These are phyloP conservation scores for Backusella macrospora DNA, from an alignment of 192 early-diverging fungal genomes.

Conservation along the genomic window DNA sequence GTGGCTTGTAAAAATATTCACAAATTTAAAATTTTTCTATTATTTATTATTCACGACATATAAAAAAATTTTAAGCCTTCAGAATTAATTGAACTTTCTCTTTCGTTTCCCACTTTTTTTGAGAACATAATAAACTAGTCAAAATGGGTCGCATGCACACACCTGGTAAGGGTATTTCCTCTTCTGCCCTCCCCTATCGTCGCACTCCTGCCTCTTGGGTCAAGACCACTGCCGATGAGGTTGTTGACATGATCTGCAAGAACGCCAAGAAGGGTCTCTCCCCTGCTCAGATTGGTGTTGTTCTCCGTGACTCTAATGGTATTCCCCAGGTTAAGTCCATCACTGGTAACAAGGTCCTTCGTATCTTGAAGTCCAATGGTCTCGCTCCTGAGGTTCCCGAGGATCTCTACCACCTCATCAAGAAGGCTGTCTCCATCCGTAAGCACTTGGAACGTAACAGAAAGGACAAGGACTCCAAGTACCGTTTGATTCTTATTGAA, in stretches of 20 bases:
- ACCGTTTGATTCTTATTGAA: slow-evolving; percentile 95
- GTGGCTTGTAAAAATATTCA: background rate
- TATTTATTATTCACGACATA: background rate
- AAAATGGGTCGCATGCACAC: slow-evolving; percentile 68
- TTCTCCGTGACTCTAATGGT: slow-evolving; percentile 96
- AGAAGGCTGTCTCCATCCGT: slow-evolving; percentile 98
- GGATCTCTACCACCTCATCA: slow-evolving; percentile 99
- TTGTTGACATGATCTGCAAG: slow-evolving; percentile 98
- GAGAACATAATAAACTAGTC: slow-evolving; percentile 1
- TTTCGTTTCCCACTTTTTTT: slow-evolving; percentile 17
- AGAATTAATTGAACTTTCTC: slow-evolving; percentile 9
- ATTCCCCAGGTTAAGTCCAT: slow-evolving; percentile 95
- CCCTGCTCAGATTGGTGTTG: slow-evolving; percentile 98
- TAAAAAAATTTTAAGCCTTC: slow-evolving; percentile 4
- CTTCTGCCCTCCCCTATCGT: slow-evolving; percentile 93
- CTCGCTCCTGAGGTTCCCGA: slow-evolving; percentile 88
- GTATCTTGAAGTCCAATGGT: slow-evolving; percentile 98
- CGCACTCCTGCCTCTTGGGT: slow-evolving; percentile 97
- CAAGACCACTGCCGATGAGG: slow-evolving; percentile 97
- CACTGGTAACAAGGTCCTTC: slow-evolving; percentile 99
- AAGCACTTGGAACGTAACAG: slow-evolving; percentile 99
- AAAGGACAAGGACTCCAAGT: slow-evolving; percentile 99
- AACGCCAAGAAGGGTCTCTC: slow-evolving; percentile 98
- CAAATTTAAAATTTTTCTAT: background rate
- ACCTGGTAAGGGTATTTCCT: slow-evolving; percentile 95